Evolutionary conservation across 192 early-diverging fungal species (phyloP).

Genomic region (Kickxella alabastrina): DNA sequence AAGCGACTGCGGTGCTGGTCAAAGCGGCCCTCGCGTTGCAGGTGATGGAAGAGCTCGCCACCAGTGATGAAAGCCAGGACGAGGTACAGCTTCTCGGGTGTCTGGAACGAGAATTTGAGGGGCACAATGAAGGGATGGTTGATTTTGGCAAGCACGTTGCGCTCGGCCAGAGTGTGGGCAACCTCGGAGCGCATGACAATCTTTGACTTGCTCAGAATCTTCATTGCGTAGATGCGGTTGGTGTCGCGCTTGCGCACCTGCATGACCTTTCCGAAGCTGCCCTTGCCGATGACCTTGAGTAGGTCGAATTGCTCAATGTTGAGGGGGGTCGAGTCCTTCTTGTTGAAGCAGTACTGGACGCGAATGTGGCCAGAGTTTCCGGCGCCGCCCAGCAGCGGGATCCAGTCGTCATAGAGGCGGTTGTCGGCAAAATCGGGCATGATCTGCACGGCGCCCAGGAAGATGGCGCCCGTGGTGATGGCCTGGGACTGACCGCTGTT

Average conservation of each 20-base stretch:
- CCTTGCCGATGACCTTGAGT: slow-evolving; percentile 94
- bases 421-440: slow-evolving; percentile 54
- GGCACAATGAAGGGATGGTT: slow-evolving; percentile 92
- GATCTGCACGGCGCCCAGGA: slow-evolving; percentile 50
- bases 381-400: slow-evolving; percentile 56
- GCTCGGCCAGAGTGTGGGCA: slow-evolving; percentile 89
- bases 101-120: slow-evolving; percentile 93
- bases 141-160: slow-evolving; percentile 84
- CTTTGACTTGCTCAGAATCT: slow-evolving; percentile 88
- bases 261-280: slow-evolving; percentile 96
- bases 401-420: slow-evolving; percentile 64
- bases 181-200: slow-evolving; percentile 92
- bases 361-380: slow-evolving; percentile 63
- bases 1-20: slow-evolving; percentile 85
- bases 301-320: slow-evolving; percentile 89
- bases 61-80: slow-evolving; percentile 95
- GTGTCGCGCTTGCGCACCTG: slow-evolving; percentile 91
- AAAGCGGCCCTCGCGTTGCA: slow-evolving; percentile 85
- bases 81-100: slow-evolving; percentile 89
- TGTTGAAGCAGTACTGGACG: slow-evolving; percentile 69
- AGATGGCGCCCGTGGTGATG: slow-evolving; percentile 43
- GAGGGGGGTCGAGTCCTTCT: slow-evolving; percentile 66
- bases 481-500: slow-evolving; percentile 31
- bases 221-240: slow-evolving; percentile 96
- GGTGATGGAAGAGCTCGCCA: slow-evolving; percentile 94